phyloP scores from a whole-genome alignment of 495 filamentous ascomycete species.

The Daldinia caldariorum region DNA sequence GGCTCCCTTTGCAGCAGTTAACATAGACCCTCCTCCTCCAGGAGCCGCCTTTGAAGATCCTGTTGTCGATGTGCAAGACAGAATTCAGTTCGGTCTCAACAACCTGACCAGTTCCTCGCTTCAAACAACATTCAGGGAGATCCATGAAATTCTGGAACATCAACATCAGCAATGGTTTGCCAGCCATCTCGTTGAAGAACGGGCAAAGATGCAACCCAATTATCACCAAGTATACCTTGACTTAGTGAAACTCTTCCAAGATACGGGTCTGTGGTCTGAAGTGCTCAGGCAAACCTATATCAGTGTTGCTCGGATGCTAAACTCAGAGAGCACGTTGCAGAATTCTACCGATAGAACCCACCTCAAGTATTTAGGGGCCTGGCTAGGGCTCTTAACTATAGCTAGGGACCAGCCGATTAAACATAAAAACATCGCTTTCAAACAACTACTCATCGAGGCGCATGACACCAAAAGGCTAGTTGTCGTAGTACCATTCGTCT shows the following conservation, averaged over 20 bases:
- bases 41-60: slow-evolving; percentile 78
- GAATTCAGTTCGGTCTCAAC: slow-evolving; percentile 94
- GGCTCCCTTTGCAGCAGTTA: slow-evolving; percentile 75
- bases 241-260: slow-evolving; percentile 82
- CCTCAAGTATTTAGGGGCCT: slow-evolving; percentile 89
- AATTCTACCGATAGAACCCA: slow-evolving; percentile 83
- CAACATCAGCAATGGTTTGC: slow-evolving; percentile 96
- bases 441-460: slow-evolving; percentile 90
- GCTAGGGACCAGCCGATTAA: slow-evolving; percentile 96
- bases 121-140: slow-evolving; percentile 78
- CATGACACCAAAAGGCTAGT: slow-evolving; percentile 88
- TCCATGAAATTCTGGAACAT: slow-evolving; percentile 79
- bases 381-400: slow-evolving; percentile 93
- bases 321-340: slow-evolving; percentile 83
- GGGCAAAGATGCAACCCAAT: slow-evolving; percentile 95
- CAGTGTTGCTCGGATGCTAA: slow-evolving; percentile 83
- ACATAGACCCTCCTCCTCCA: slow-evolving; percentile 72
- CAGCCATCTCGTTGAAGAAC: slow-evolving; percentile 92
- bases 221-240: slow-evolving; percentile 93
- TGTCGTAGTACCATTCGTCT: slow-evolving; percentile 94
- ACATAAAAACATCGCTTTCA: slow-evolving; percentile 96
- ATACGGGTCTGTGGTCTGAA: slow-evolving; percentile 82
- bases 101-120: slow-evolving; percentile 92
- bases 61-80: slow-evolving; percentile 84
- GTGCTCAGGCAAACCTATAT: slow-evolving; percentile 93